Evolutionary conservation across 2,329 filamentous ascomycete genomes (phyloP).

Genomic region (Pleochaeta shiraiana): DNA sequence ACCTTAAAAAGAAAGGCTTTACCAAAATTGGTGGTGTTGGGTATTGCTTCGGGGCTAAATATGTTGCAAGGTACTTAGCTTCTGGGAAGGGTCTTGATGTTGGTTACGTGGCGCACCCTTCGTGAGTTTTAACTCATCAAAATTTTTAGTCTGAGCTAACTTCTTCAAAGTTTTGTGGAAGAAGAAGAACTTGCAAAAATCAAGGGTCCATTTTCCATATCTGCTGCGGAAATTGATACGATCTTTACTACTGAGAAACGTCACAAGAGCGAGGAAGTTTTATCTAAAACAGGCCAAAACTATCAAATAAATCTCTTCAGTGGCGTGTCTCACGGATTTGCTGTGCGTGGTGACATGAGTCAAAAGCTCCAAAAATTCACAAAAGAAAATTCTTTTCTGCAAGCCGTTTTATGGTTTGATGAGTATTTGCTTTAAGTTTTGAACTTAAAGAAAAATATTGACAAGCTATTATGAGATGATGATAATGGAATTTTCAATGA

Average conservation of each 20-base stretch:
- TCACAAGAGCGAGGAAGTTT: conserved; percentile 40
- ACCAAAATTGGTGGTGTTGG: conserved; percentile 42
- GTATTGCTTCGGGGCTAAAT: conserved; percentile 59
- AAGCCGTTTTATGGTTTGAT: conserved; percentile 61
- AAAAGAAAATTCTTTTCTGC: conserved; percentile 62
- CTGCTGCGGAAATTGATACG: conserved; percentile 31
- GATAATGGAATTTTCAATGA: too few species aligned
- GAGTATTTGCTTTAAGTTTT: conserved; percentile 25
- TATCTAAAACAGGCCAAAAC: conserved; percentile 28
- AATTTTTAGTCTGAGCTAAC: neutral
- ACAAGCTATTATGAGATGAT: neutral
- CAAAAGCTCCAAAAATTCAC: conserved; percentile 39
- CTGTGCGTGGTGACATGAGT: conserved; percentile 38
- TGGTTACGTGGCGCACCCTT: conserved; percentile 57
- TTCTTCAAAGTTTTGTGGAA: conserved; percentile 32
- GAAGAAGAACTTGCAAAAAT: conserved; percentile 43
- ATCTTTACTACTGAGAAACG: conserved; percentile 44
- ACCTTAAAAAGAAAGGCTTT: conserved; percentile 32
- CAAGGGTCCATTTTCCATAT: conserved; percentile 43
- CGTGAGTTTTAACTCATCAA: conserved; percentile 15
- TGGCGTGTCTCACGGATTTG: conserved; percentile 52
- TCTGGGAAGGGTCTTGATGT: conserved; percentile 38
- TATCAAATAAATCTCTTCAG: conserved; percentile 59
- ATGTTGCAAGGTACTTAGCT: conserved; percentile 41
- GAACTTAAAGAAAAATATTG: too few species aligned